These are phyloP conservation scores for Sporisorium iseilematis-ciliati DNA, from an alignment of 1,284 basidiomycete genomes.

Conservation along the genomic window DNA sequence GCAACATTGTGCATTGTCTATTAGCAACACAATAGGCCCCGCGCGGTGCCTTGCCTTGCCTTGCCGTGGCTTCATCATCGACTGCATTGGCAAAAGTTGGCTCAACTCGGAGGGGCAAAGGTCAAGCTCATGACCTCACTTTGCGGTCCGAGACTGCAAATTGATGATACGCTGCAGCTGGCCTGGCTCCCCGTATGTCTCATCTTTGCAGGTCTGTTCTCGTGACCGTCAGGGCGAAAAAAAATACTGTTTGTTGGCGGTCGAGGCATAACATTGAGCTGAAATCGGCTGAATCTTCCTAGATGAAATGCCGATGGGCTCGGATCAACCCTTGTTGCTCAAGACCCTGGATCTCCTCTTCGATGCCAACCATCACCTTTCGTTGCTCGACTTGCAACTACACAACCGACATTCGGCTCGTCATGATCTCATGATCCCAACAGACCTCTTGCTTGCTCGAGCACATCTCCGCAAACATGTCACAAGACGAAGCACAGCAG, in stretches of 20 bases:
- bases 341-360: slow-evolving; percentile 11
- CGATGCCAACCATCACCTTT: neutral
- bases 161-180: too few relatives aligned
- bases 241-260: too few relatives aligned
- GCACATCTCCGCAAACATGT: slow-evolving; percentile 12
- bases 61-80: neutral
- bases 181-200: neutral
- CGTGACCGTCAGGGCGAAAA: neutral
- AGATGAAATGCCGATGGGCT: slow-evolving; percentile 7
- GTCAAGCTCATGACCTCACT: slow-evolving; percentile 6
- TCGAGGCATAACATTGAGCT: too few relatives aligned
- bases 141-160: slow-evolving; percentile 3
- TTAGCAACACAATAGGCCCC: too few relatives aligned
- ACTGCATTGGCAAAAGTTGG: neutral
- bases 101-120: neutral
- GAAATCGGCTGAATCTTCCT: neutral
- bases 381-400: neutral
- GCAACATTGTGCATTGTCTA: too few relatives aligned
- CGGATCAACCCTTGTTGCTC: neutral
- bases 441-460: neutral
- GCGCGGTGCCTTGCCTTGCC: neutral
- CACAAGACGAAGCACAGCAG: slow-evolving; percentile 31
- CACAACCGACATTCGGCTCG: neutral
- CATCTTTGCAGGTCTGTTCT: neutral
- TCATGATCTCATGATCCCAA: neutral